Conservation (phyloP, 2,329 filamentous ascomycete genomes). For the Beauveria medogensis region DNA sequence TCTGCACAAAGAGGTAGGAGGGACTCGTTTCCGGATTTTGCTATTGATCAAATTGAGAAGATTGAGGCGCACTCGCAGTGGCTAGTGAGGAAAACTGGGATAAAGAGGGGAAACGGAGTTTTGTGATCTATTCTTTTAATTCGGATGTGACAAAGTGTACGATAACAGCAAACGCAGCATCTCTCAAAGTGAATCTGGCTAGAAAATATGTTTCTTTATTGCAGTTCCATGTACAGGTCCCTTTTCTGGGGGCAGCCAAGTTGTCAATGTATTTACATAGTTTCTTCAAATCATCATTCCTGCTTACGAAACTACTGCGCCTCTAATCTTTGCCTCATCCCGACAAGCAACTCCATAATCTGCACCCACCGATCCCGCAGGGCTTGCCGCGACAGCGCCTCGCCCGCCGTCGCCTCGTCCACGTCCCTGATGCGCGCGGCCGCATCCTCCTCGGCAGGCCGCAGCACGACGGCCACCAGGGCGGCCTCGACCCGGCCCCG, state of each 20-base stretch:
- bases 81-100: not conserved
- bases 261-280: no score
- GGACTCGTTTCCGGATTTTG: not conserved
- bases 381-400: constrained; percentile 13
- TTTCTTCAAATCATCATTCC: not conserved
- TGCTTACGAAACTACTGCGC: not conserved
- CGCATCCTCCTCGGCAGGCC: constrained; percentile 26
- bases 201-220: not conserved
- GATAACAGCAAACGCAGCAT: not conserved
- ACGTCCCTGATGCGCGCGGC: constrained; percentile 23
- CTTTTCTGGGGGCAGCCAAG: not conserved
- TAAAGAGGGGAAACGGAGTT: not conserved
- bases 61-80: not conserved
- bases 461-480: constrained; percentile 29
- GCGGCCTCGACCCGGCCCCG: constrained; percentile 28
- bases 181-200: not conserved
- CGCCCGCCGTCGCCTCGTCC: constrained; percentile 21
- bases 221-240: not conserved
- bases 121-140: not conserved
- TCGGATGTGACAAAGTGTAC: constrained; percentile 6
- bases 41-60: not conserved
- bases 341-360: constrained; percentile 27
- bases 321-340: constrained; percentile 20
- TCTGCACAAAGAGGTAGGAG: not conserved
- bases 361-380: constrained; percentile 27